Base-by-base conservation (phyloP, 1,139 yeast genomes). In the Zygosaccharomyces pseudobailii region DNA sequence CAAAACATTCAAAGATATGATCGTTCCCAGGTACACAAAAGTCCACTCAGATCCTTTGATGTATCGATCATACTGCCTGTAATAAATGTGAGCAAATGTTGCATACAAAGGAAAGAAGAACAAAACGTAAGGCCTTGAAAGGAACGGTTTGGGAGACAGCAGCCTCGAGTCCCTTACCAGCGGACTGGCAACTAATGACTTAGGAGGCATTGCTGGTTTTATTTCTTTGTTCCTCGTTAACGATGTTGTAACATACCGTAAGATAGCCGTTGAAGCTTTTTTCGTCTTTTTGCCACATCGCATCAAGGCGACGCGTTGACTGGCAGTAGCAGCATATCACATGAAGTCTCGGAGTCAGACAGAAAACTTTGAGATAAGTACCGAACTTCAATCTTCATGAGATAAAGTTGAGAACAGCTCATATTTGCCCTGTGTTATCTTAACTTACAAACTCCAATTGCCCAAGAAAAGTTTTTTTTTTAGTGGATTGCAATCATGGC, bases 41-140 rank as follows among this genome's bases (percentile, higher is more conserved):
- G 97, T 92, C 88, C 88, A 82, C 52, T 74, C 79, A 20, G 75
- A 69, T 30, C 96, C 96, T 45, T 77, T 84, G 58, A 92, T 84
- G 64, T 87, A 87, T 47, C 70, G 73, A 49, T 92, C 97, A 67
- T 92, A 92, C 50, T 83, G 81, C 51, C 72, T 70, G 53, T 69
- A 63, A 67, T 87, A 92, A 40, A 87, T 67, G 60, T 86, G 82
- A 47, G 74, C 71, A 66, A 87, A 88, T 24, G 77, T 62, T 8
- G 97, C 96, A 64, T 92, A 92, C 40, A 88, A 69, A 45, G 86
- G 75, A 52, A 84, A 67, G 66, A 90, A 90, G 6, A 97, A 96
- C 76, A 88, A 80, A 23, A 86, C 84, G 62, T 88, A 90, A 7
- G 96, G 95, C 58, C 92, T 79, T 37, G 76, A 64, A 25, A 79